Percentiles rank a stretch among this genome's conserved stretches.
phyloP scores from a whole-genome alignment of 1,284 basidiomycete genomes.

The Ustilago loliicola region DNA sequence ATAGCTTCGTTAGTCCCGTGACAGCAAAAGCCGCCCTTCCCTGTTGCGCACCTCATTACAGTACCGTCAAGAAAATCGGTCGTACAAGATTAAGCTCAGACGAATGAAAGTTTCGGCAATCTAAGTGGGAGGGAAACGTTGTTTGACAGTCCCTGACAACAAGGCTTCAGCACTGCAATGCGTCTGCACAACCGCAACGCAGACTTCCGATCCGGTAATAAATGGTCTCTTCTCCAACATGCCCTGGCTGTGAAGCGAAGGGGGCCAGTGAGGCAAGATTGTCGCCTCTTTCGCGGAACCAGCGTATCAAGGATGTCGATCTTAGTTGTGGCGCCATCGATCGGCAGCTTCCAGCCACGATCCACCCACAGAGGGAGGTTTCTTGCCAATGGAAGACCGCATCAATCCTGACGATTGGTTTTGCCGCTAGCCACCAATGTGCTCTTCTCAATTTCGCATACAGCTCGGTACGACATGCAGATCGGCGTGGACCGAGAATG shows the following conservation, averaged over 20 bases:
- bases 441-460: neutral
- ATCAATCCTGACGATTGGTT: neutral
- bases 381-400: neutral
- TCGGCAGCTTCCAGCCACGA: neutral
- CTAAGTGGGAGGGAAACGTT: neutral
- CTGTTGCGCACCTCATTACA: no score
- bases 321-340: neutral
- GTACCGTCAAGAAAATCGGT: neutral
- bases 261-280: neutral
- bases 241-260: neutral
- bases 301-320: neutral
- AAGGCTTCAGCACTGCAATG: neutral
- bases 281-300: neutral
- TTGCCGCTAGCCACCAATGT: neutral
- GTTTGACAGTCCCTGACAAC: constrained; percentile 4
- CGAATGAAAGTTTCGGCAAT: neutral
- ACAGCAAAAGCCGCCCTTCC: no score
- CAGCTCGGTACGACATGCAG: no score
- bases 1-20: no score
- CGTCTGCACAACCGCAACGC: neutral
- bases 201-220: neutral
- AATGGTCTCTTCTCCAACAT: neutral
- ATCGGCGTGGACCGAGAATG: no score
- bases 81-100: neutral
- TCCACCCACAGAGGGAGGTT: neutral